Evolutionary conservation across 306 rosid genomes (phyloP), one percentile per base, ranked within the genome.

Genomic region (Malus sieversii): DNA sequence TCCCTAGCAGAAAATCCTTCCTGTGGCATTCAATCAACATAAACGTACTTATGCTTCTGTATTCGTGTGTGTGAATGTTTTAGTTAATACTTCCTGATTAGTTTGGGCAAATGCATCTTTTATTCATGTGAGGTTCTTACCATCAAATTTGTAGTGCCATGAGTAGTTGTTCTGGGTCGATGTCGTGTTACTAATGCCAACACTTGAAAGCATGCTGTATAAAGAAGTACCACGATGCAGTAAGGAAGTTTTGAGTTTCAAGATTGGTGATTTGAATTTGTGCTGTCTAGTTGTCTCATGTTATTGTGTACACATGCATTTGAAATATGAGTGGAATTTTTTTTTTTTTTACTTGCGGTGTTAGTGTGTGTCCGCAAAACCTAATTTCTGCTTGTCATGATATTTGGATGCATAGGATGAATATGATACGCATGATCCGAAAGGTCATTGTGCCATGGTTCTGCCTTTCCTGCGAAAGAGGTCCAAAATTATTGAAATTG

Each of bases 361-460:
- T 14, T 70, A n/a, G 23, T 22, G 48, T 22, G 59, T 20, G 13
- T 65, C 13, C 67, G 58, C 15, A 13, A 18, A 58, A 1, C 30
- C 73, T 42, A 44, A 71, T 65, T 65, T 63, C 19, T 64, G 72
- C 7, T 73, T 33, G 33, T 73, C 25, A 23, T 70, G 44, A 51
- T 55, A 27, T 51, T 65, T 62, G 58, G 74, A 33, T 72, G 67
- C n/a, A 22, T 77, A 88, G 83, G 91, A 89, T 70, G 91, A 90
- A 67, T 93, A 87, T 55, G 98, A 93, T 63, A 86, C 97, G 9
- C 96, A 90, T 77, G 98, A 93, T 64, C 89, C 92, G 11, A 90
- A 93, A 78, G 79, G 89, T 53, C 88, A 75, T 64, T 85, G 88
- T 78, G 82, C 91, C 8, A 73, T 84, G 69, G 86, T 89, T 9